Base-by-base conservation (phyloP, 192 early-diverging fungal species). In the Entomortierella parvispora region DNA sequence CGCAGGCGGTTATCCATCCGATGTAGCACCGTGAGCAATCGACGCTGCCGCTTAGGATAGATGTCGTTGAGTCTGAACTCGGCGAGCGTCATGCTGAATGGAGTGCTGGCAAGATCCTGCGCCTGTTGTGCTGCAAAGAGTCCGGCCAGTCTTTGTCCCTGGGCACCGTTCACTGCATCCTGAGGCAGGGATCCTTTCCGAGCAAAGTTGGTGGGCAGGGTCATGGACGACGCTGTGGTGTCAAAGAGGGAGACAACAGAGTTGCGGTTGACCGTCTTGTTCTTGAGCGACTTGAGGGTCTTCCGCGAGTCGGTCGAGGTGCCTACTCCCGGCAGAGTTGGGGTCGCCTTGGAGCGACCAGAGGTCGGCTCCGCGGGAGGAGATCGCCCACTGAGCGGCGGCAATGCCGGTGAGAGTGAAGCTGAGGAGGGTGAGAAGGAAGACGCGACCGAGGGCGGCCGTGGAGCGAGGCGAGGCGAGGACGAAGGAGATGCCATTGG, bases 1-100 rank as follows among this genome's bases (percentile, higher is more conserved):
- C 75, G 75, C 12, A 82, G 47, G 33, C 68, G 69, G 26, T 66
- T 52, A 12, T 82, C 81, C 69, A 79, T 77, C 2, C 75, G 68
- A 40, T 82, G 75, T 12, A 82, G 67, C 4, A 78, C 34, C 14
- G 69, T 69, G 29, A 82, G 63, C 4, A 79, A 65, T 23, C 74
- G 52, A 14, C 74, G 53, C 44, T 82, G 81, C 20, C 67, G 53
- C 45, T 58, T 69, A 12, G 81, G 81, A 65, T 72, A 77, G 22
- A 79, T 57, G 32, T 82, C 81, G 34, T 59, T 74, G 44, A 55
- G 55, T 17, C 72, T 47, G 40, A 82, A 82, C 45, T 82, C 81
- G 4, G 81, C 81, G 31, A 82, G 55, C 0, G 81, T 82, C 32
- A 82, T 42, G 50, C 71, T 77, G 48, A 82, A 69, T n/a, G 69